Conservation (phyloP, 2,329 filamentous ascomycete genomes). For the Stromatinia cepivora region DNA sequence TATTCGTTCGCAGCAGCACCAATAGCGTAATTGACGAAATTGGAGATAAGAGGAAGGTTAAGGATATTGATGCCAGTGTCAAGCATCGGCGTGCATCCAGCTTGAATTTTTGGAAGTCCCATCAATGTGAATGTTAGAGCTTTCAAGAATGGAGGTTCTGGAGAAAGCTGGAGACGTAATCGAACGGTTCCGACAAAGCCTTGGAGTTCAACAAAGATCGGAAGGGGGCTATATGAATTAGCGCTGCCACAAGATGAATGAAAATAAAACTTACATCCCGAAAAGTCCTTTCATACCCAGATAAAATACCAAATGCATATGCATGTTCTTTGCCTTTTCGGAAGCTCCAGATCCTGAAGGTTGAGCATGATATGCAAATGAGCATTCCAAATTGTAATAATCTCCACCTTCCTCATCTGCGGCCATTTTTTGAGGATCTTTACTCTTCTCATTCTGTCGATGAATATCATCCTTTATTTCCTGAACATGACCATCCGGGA, state of each 20-base stretch:
- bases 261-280: constrained; percentile 30
- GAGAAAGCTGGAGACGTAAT: constrained; percentile 79
- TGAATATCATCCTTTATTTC: constrained; percentile 81
- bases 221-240: constrained; percentile 29
- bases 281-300: constrained; percentile 56
- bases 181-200: constrained; percentile 87
- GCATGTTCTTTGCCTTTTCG: constrained; percentile 90
- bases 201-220: constrained; percentile 70
- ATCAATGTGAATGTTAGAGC: constrained; percentile 91
- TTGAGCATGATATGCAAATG: constrained; percentile 86
- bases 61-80: constrained; percentile 86
- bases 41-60: constrained; percentile 88
- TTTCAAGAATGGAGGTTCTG: constrained; percentile 89
- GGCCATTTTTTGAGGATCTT: constrained; percentile 82
- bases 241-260: neutral
- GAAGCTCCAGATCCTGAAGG: constrained; percentile 69
- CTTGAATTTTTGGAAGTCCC: constrained; percentile 86
- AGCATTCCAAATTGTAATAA: constrained; percentile 89
- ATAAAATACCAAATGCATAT: constrained; percentile 95
- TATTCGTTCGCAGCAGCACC: constrained; percentile 80
- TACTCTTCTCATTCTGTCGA: constrained; percentile 74
- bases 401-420: constrained; percentile 88
- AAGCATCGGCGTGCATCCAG: constrained; percentile 90
- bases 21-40: constrained; percentile 79
- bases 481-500: constrained; percentile 78